These are phyloP conservation scores for Trichoderma asperellum DNA, from an alignment of 2,329 filamentous ascomycete species.

Conservation along the genomic window DNA sequence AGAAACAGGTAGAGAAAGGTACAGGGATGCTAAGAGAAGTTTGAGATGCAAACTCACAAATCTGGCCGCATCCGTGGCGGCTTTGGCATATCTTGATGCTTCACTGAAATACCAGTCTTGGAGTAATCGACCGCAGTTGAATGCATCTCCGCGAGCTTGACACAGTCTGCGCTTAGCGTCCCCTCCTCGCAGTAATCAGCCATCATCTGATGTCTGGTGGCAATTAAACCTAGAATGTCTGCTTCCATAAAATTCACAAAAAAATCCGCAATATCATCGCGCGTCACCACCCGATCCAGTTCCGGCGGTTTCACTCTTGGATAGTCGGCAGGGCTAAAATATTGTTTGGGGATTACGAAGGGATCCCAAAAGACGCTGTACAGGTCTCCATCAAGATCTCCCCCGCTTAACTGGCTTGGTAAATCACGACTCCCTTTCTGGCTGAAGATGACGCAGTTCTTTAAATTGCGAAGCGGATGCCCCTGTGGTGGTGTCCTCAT, in stretches of 20 bases:
- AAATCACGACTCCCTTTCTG: constrained; percentile 71
- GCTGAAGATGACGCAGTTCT: constrained; percentile 81
- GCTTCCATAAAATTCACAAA: constrained; percentile 78
- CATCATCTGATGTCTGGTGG: constrained; percentile 64
- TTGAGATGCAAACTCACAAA: constrained; percentile 50
- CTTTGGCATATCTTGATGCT: constrained; percentile 49
- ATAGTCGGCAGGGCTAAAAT: constrained; percentile 70
- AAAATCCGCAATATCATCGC: constrained; percentile 74
- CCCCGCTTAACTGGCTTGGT: constrained; percentile 77
- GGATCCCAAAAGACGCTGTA: constrained; percentile 80
- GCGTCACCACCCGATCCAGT: constrained; percentile 63
- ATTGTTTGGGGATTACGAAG: constrained; percentile 47
- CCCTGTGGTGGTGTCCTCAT: constrained; percentile 63
- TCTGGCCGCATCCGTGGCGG: constrained; percentile 52
- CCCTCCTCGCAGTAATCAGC: constrained; percentile 61
- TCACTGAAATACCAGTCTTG: constrained; percentile 69
- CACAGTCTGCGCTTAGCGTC: constrained; percentile 56
- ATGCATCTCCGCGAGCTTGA: constrained; percentile 63
- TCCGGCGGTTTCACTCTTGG: constrained; percentile 58
- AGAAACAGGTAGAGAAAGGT: background rate
- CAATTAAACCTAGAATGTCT: constrained; percentile 68
- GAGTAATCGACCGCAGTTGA: constrained; percentile 77
- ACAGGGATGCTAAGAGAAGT: background rate
- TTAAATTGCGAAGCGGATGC: constrained; percentile 64
- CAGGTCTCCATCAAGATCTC: constrained; percentile 82